Evolutionary conservation across 2,329 filamentous ascomycete species (phyloP).

Genomic region (Botrytis galanthina): DNA sequence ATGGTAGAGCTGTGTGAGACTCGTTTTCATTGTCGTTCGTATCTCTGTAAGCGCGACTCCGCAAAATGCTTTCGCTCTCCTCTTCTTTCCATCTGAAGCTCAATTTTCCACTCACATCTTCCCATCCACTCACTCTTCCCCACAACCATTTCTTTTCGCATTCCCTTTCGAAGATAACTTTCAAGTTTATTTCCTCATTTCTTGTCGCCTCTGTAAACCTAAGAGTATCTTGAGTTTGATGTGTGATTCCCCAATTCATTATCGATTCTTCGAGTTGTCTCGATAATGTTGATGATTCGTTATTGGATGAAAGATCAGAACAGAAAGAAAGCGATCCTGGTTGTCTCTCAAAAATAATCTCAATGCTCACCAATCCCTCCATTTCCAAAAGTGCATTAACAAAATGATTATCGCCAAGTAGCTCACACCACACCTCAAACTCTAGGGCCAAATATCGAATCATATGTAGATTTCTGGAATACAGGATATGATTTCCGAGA

Average conservation of each 20-base stretch:
- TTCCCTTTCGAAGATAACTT: not conserved
- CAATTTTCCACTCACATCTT: not conserved
- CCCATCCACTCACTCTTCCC: constrained; percentile 10
- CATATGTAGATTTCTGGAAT: not conserved
- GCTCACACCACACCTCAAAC: not conserved
- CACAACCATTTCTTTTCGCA: constrained; percentile 15
- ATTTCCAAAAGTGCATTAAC: constrained; percentile 14
- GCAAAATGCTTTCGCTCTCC: too few relatives aligned
- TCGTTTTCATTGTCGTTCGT: not conserved
- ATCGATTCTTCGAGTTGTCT: not conserved
- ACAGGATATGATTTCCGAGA: constrained; percentile 7
- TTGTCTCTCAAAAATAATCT: not conserved
- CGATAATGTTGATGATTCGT: not conserved
- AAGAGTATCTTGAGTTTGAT: too few relatives aligned
- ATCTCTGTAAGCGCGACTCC: too few relatives aligned
- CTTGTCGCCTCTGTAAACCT: not conserved
- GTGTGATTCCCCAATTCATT: not conserved
- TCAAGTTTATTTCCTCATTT: not conserved
- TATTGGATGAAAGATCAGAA: not conserved
- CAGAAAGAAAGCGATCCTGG: not conserved
- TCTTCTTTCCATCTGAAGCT: not conserved
- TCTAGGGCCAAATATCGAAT: not conserved
- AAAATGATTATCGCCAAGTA: constrained; percentile 15
- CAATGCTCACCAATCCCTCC: not conserved
- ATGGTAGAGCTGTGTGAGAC: too few relatives aligned